Base-by-base conservation (phyloP, 2,329 filamentous ascomycete species). In the Chaetoscypha palmicola region DNA sequence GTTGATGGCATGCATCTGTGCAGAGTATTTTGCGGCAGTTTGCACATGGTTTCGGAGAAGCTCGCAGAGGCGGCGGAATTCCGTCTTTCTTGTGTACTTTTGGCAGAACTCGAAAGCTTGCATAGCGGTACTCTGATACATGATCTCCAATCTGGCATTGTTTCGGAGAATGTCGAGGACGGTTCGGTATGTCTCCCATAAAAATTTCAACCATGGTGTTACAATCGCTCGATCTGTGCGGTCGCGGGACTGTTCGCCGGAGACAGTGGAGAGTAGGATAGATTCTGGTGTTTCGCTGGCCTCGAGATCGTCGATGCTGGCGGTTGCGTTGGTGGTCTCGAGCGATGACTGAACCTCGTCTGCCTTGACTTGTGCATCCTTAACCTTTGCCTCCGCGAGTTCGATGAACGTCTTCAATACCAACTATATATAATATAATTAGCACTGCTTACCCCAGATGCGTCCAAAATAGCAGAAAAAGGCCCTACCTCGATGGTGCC, bases 1-100 rank as follows among this genome's bases (percentile, higher is more conserved):
- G 72, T 98, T 98, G 73, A 98, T 98, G 58, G 92, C 92, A 66
- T 97, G 91, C 86, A 97, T 96, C 77, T 97, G 92, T 52, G 89
- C 82, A 35, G 91, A 95, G 72, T 97, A 98, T 71, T 98, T 98
- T 73, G 92, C 91, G 41, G 92, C 92, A 65, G 94, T 98, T 72
- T 96, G 91, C 52, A 98, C 84, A 73, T 98, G 92, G 72, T 98
- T 98, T 60, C 92, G 86, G 52, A 98, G 83, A 52, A 98, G 80
- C 74, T 98, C 92, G 71, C 92, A 98, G 42, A 98, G 87, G 62
- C 92, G 84, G 66, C 92, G 86, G 77, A 98, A 98, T 72, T 98
- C 92, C 55, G 92, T 98, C 83, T 98, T 98, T 64, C 92, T 83
- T 57, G 89, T 86, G 69, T 97, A 97, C 71, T 95, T 94, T 62